Evolutionary conservation across 106 monocot species (phyloP), one percentile per base, ranked within the genome.

Genomic region (Narthecium ossifragum): DNA sequence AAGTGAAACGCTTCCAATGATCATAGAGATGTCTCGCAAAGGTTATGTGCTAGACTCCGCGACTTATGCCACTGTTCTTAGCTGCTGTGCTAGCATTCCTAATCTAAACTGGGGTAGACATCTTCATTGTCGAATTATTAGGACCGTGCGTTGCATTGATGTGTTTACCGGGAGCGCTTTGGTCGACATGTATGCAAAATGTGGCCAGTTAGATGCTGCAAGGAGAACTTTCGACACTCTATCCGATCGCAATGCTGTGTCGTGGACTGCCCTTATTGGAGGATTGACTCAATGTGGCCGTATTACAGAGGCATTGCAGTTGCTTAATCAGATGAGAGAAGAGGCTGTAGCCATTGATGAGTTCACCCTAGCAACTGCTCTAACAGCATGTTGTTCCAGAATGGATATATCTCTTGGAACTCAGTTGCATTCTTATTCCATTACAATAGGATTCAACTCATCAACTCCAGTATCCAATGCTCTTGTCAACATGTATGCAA

Each of bases 151-250:
- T 37, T 54, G 46, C 2, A 63, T 66, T 27, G 90, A 96, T 71
- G 56, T 65, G 8, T 90, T 70, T 56, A 61, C 78, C 26, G 83
- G 80, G 3, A 80, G 80, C 74, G 82, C 80, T 15, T 63, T 96
- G 61, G 75, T 96, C 51, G 77, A 96, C 60, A 67, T 90, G 76
- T 96, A 90, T 71, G 80, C 86, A 43, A 96, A 96, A 73, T 81
- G 72, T 65, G 78, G 83, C 45, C 6, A 58, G 25, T 64, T 90
- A 46, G 61, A 70, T 66, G 31, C 62, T 68, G 94, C 94, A 53
- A 81, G 56, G 65, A 69, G 70, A 69, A 56, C 52, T 21, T 96
- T 96, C 58, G 67, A 84, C 43, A 46, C 46, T 8, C 59, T 85
- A 34, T 37, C 55, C 32, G 53, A 66, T 8, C 66, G 34, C 14